Base-by-base conservation (phyloP, 805 yeast genomes). In the Wickerhamiella lipophila region DNA sequence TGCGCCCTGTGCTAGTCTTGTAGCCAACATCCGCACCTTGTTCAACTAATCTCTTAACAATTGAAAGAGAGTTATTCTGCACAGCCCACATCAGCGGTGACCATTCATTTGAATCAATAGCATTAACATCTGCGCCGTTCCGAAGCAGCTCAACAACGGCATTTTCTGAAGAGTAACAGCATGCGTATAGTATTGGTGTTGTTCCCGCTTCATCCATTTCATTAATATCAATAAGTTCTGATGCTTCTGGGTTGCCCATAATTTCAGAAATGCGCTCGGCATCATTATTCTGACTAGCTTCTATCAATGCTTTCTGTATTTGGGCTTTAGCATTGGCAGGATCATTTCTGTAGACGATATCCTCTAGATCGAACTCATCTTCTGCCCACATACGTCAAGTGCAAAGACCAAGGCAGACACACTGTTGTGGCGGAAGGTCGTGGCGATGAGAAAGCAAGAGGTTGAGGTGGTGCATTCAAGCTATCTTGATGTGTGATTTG, bases 61-160 rank as follows among this genome's bases (percentile, higher is more conserved):
- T 70, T 11, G 72, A 70, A 51, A 73, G 62, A 48, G 76, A 75
- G 48, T 77, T 74, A 55, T 79, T 70, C 55, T 78, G 74, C 2
- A 84, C 76, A 0, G 94, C 88, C 95, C 95, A 85, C 92, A 83
- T 84, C 41, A 83, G 63, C 9, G 95, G 64, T 5, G 73, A 64
- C 72, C 72, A 69, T 43, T 63, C 65, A 48, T 60, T 59, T 36
- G 60, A 59, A 55, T 68, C 73, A 47, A 60, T 64, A 18, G 49
- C 49, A 45, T 69, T 62, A 2, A 65, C 62, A 15, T 60, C 50
- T 1, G 73, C 73, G 6, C 65, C 67, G 23, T 50, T 57, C 11
- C 61, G 55, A 32, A 69, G 55, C 41, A 69, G 58, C 47, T 58
- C 64, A 15, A 55, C 47, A 5, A 67, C 72, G 2, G 60, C 59